phyloP scores from a whole-genome alignment of 2,329 filamentous ascomycete genomes.

The Thelonectria olida region DNA sequence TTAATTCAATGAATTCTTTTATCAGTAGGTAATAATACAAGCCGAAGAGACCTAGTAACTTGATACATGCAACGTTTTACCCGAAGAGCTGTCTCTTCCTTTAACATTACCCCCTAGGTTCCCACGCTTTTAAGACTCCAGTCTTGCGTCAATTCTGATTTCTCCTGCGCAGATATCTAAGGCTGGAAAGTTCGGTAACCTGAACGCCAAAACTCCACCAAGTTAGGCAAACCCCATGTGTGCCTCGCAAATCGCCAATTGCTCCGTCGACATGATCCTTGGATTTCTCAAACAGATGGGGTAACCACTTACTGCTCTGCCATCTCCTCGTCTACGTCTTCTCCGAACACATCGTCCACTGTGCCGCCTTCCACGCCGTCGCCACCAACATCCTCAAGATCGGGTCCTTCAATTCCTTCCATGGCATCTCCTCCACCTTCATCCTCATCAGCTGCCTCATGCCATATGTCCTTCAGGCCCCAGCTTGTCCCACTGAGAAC shows the following conservation, averaged over 20 bases:
- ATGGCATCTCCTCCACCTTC: conserved; percentile 58
- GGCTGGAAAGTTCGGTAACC: conserved; percentile 1
- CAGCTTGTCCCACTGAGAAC: conserved; percentile 73
- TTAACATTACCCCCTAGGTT: neutral
- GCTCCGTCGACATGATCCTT: neutral
- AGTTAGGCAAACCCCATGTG: neutral
- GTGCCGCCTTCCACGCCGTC: conserved; percentile 61
- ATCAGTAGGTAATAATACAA: neutral
- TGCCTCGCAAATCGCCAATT: conserved; percentile 4
- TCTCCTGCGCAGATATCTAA: conserved; percentile 4
- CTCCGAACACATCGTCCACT: conserved; percentile 64
- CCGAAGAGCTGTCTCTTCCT: neutral
- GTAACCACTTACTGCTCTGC: conserved; percentile 48
- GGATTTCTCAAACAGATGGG: neutral
- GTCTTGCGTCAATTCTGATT: neutral
- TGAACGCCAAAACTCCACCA: conserved; percentile 33
- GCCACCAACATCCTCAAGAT: conserved; percentile 53
- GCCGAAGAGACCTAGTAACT: neutral
- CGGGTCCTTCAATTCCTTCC: conserved; percentile 56
- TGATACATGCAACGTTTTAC: neutral
- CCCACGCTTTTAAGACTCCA: neutral
- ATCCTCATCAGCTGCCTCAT: conserved; percentile 56
- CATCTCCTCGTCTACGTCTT: conserved; percentile 66
- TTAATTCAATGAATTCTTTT: neutral
- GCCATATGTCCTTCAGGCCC: conserved; percentile 70